Base-by-base conservation (phyloP, 2,329 filamentous ascomycete species). In the Zalaria obscura region DNA sequence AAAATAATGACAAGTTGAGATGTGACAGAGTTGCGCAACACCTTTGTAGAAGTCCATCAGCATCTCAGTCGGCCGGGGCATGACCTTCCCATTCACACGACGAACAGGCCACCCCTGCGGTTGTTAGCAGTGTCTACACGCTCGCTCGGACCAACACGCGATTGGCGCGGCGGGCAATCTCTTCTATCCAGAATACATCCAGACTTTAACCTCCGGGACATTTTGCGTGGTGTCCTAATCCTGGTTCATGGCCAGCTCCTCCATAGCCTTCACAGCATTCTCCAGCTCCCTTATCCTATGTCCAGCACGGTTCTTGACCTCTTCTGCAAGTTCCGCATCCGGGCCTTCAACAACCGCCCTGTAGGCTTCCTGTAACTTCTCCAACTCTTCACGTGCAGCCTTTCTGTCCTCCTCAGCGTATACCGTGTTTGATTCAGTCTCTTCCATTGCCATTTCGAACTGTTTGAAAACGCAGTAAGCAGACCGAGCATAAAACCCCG, bases 341-440 rank as follows among this genome's bases (percentile, higher is more conserved):
- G 51, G 46, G 5, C 64, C 62, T 27, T 63, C 60, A 4, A 72
- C 47, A 1, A 66, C 59, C 11, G 54, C 55, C 31, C 58, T 56
- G 44, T 68, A 75, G 7, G 62, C 67, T 39, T 63, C 60, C 45
- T 71, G 58, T 41, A 75, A 57, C 46, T 59, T 63, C 34, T 63
- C 62, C 41, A 76, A 49, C 48, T 72, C 72, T 51, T 72, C 69
- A 7, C 66, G 52, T 28, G 72, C 70, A 25, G 70, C 70, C 11
- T 63, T 66, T 4, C 72, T 58, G 46, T 75, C 71, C 26, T 70
- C 70, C 11, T 66, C 61, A 2, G 72, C 72, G 54, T 75, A 75
- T 28, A 72, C 66, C 7, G 69, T 70, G 43, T 68, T 66, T 56
- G 70, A 72, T 47, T 67, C 62, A 11, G 66, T 70, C 50, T 70